A percentile compares a stretch with the other conserved stretches of the same genome.
phyloP scores from a whole-genome alignment of 352 stramenopile species.

The Bremia lactucae region DNA sequence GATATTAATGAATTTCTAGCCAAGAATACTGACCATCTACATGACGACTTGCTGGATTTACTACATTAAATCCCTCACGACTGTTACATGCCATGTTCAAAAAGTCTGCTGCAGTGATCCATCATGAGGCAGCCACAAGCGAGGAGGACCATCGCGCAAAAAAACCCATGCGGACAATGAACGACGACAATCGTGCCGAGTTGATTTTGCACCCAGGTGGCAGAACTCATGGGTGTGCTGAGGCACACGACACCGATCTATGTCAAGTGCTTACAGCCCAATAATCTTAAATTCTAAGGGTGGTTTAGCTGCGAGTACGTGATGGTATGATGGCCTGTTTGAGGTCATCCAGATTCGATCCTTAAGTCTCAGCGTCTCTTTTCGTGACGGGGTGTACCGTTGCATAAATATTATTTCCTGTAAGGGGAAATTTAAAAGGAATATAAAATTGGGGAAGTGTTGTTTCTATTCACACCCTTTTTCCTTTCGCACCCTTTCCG shows the following conservation, averaged over 20 bases:
- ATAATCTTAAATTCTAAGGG: slow-evolving; percentile 87
- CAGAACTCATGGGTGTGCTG: slow-evolving; percentile 75
- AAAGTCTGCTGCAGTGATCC: slow-evolving; percentile 1
- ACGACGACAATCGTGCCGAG: slow-evolving; percentile 51
- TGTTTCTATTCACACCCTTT: too few relatives aligned
- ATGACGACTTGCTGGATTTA: slow-evolving; percentile 78
- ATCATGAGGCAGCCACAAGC: slow-evolving; percentile 18
- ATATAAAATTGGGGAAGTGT: too few relatives aligned
- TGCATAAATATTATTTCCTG: too few relatives aligned
- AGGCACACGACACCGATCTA: slow-evolving; percentile 87
- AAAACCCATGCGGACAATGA: slow-evolving; percentile 6
- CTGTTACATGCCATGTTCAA: slow-evolving; percentile 54
- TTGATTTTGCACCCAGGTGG: slow-evolving; percentile 68
- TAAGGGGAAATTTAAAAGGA: too few relatives aligned
- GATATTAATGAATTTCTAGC: slow-evolving; percentile 76
- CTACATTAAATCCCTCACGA: slow-evolving; percentile 54
- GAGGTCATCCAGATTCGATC: slow-evolving; percentile 88
- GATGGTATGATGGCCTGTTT: slow-evolving; percentile 88
- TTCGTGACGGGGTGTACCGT: too few relatives aligned
- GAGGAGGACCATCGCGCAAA: slow-evolving; percentile 12
- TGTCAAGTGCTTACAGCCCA: slow-evolving; percentile 93
- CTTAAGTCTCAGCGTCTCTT: slow-evolving; percentile 69
- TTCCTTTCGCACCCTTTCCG: too few relatives aligned
- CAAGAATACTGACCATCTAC: slow-evolving; percentile 86
- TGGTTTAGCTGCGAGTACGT: slow-evolving; percentile 84